These are phyloP conservation scores for Pinus albicaulis DNA, from an alignment of 75 land plant species.

Conservation along the genomic window DNA sequence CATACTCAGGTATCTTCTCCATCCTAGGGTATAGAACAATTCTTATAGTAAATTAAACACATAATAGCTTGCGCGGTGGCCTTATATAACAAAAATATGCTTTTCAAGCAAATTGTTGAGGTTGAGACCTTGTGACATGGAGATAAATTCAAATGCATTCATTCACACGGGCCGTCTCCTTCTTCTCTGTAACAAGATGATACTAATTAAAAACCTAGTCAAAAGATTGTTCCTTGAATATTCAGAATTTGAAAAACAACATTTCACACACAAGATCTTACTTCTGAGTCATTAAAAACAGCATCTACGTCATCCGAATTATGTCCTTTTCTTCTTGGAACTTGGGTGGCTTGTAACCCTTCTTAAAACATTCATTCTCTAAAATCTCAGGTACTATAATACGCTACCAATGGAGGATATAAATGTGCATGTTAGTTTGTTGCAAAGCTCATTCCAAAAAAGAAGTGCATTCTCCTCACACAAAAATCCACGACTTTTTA, in stretches of 20 bases:
- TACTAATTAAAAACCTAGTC: constrained; percentile 9
- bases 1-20: no score
- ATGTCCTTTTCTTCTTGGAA: constrained; percentile 55
- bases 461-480: no score
- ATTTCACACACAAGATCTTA: constrained; percentile 15
- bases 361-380: constrained; percentile 88
- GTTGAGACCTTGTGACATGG: constrained; percentile 89
- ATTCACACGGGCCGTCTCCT: constrained; percentile 65
- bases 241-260: no score
- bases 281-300: constrained; percentile 75
- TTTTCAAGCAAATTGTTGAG: constrained; percentile 84
- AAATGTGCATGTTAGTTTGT: no score
- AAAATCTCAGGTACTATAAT: no score
- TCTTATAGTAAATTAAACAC: constrained; percentile 14
- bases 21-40: no score
- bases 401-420: constrained; percentile 16
- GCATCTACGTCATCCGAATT: constrained; percentile 79
- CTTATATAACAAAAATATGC: constrained; percentile 23
- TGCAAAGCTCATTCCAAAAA: no score
- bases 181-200: constrained; percentile 78
- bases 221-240: no score
- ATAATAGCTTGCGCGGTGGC: no score
- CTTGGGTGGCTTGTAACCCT: constrained; percentile 70
- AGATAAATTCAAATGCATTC: constrained; percentile 98
- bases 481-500: no score